A percentile compares a stretch with the other conserved stretches of the same genome.
Evolutionary conservation across 2,329 filamentous ascomycete genomes (phyloP).

Genomic region (Fusarium sp.): DNA sequence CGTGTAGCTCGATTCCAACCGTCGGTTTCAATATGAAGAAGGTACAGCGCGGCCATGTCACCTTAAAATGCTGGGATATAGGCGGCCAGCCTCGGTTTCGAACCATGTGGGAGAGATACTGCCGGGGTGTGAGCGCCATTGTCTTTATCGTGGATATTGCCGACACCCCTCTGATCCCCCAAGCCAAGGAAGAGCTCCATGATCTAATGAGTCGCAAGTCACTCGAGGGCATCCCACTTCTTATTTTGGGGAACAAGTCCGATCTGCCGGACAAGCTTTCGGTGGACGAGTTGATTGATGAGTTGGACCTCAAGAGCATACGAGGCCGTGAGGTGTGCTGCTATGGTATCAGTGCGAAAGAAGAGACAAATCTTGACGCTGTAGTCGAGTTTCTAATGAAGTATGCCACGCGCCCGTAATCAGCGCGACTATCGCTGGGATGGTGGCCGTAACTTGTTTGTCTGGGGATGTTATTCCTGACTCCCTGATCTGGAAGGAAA

Average conservation of each 20-base stretch:
- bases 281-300: slow-evolving; percentile 95
- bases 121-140: slow-evolving; percentile 96
- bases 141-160: slow-evolving; percentile 99
- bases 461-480: slow-evolving; percentile 18
- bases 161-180: slow-evolving; percentile 82
- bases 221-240: slow-evolving; percentile 88
- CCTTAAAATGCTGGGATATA: slow-evolving; percentile 98
- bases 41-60: slow-evolving; percentile 97
- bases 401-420: slow-evolving; percentile 76
- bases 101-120: slow-evolving; percentile 99
- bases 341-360: slow-evolving; percentile 98
- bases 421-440: slow-evolving; percentile 19
- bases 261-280: slow-evolving; percentile 91
- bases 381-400: slow-evolving; percentile 97
- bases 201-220: slow-evolving; percentile 86
- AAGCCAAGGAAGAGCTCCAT: slow-evolving; percentile 93
- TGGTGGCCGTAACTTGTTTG: slow-evolving; percentile 26
- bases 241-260: slow-evolving; percentile 97
- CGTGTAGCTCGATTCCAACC: slow-evolving; percentile 90
- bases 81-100: slow-evolving; percentile 97
- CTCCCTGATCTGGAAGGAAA: slow-evolving; percentile 11
- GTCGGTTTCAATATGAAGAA: slow-evolving; percentile 99
- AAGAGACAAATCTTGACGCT: slow-evolving; percentile 97
- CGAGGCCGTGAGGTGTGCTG: slow-evolving; percentile 95
- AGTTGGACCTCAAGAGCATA: slow-evolving; percentile 89